Conservation (phyloP, 2,329 filamentous ascomycete species). For the Blastomyces percursus region DNA sequence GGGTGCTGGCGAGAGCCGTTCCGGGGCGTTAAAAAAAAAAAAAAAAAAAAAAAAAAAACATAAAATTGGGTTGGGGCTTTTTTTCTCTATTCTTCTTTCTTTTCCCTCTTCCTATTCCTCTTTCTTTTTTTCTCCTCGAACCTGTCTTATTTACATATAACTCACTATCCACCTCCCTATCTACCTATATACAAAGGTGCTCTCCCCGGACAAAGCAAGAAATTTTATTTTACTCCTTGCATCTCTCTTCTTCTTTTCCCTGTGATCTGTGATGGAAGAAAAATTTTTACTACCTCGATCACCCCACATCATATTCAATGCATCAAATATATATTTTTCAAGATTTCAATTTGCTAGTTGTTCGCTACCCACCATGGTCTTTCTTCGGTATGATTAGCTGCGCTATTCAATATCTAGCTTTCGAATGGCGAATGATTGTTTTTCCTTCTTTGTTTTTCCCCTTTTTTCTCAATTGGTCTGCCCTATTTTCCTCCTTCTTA, state of each 20-base stretch:
- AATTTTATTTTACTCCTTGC: too few species aligned
- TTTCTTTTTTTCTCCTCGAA: too few species aligned
- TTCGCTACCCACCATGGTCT: too few species aligned
- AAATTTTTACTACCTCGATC: neutral
- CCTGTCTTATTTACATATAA: neutral
- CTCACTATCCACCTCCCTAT: neutral
- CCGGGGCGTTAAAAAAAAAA: conserved; percentile 15
- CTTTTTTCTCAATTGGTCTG: neutral
- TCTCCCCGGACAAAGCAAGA: neutral
- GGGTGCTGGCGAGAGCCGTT: conserved; percentile 34
- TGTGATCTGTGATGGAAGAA: neutral
- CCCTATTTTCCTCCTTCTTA: neutral
- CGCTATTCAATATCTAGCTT: too few species aligned
- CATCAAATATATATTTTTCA: too few species aligned
- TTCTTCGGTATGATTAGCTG: too few species aligned
- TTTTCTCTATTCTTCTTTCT: neutral
- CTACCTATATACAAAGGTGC: too few species aligned
- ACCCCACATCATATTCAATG: neutral
- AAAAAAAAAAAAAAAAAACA: too few species aligned
- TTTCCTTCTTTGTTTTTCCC: neutral
- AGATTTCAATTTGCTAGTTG: too few species aligned
- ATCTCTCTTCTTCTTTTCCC: neutral
- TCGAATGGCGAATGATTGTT: neutral
- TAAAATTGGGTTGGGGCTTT: neutral
- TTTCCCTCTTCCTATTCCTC: neutral